Evolutionary conservation across 345 rosid genomes (phyloP).

Genomic region (Theobroma cacao): DNA sequence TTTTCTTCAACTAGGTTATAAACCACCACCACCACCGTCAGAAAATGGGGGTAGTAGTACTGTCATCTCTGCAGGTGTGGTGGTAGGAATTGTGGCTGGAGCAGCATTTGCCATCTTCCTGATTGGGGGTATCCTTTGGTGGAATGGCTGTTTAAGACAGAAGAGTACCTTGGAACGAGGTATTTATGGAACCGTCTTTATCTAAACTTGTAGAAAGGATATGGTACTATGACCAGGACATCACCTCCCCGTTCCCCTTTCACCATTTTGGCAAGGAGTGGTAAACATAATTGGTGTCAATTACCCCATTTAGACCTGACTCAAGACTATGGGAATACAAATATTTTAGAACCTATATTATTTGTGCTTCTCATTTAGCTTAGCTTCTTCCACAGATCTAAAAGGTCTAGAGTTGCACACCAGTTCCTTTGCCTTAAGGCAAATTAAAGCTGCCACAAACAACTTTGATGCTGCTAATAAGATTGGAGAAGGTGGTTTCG

Average conservation of each 20-base stretch:
- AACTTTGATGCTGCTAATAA: slow-evolving; percentile 31
- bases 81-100: slow-evolving; percentile 29
- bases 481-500: slow-evolving; percentile 46
- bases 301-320: no score
- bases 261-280: not conserved
- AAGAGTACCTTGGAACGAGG: slow-evolving; percentile 10
- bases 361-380: not conserved
- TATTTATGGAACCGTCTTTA: not conserved
- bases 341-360: not conserved
- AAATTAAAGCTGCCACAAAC: slow-evolving; percentile 32
- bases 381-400: not conserved
- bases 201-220: not conserved
- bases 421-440: slow-evolving; percentile 22
- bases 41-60: slow-evolving; percentile 10
- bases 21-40: slow-evolving; percentile 52
- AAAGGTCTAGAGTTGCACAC: slow-evolving; percentile 10
- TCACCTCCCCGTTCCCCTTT: no score
- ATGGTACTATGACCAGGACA: not conserved
- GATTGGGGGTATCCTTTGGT: slow-evolving; percentile 25
- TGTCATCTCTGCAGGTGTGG: slow-evolving; percentile 13
- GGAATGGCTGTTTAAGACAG: slow-evolving; percentile 26
- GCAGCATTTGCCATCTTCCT: slow-evolving; percentile 28
- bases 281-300: not conserved
- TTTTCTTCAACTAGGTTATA: slow-evolving; percentile 34
- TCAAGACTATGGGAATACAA: not conserved